These are phyloP conservation scores for Bertia moriformis DNA, from an alignment of 2,329 filamentous ascomycete species.

Conservation along the genomic window DNA sequence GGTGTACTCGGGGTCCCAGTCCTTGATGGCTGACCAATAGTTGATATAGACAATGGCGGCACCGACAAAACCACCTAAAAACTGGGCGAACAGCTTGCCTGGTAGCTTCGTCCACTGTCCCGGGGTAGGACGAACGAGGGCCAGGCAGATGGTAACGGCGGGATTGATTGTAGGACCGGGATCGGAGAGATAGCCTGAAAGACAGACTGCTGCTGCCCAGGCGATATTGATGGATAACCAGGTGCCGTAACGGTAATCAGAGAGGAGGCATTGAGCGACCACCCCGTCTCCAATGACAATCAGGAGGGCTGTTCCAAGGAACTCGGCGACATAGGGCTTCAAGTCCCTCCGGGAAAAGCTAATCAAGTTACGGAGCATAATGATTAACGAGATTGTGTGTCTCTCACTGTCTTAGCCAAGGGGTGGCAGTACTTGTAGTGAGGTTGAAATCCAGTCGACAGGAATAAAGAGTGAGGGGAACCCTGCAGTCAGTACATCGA, in stretches of 20 bases:
- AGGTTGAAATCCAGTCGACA: too few species aligned
- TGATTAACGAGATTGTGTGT: too few species aligned
- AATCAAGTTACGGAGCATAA: too few species aligned
- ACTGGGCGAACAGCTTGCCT: conserved; percentile 12
- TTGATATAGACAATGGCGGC: conserved; percentile 14
- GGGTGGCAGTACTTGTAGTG: too few species aligned
- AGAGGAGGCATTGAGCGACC: conserved; percentile 14
- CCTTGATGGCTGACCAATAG: conserved; percentile 13
- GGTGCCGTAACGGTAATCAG: conserved; percentile 15
- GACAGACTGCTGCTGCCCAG: conserved; percentile 13
- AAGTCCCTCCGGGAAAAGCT: background rate
- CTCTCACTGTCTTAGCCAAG: too few species aligned
- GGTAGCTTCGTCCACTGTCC: conserved; percentile 13
- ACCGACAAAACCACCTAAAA: conserved; percentile 14
- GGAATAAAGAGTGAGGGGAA: too few species aligned
- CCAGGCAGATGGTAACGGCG: conserved; percentile 10
- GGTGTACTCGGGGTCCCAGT: conserved; percentile 13
- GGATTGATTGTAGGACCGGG: conserved; percentile 14
- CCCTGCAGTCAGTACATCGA: too few species aligned
- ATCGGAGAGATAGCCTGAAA: conserved; percentile 12
- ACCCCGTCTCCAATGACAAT: conserved; percentile 16
- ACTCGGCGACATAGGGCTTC: conserved; percentile 8
- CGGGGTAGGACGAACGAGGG: conserved; percentile 11
- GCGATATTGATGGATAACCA: conserved; percentile 17
- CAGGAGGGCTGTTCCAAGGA: conserved; percentile 14